Base-by-base conservation (phyloP, 768 basidiomycete species). In the Termitomyces sp. region DNA sequence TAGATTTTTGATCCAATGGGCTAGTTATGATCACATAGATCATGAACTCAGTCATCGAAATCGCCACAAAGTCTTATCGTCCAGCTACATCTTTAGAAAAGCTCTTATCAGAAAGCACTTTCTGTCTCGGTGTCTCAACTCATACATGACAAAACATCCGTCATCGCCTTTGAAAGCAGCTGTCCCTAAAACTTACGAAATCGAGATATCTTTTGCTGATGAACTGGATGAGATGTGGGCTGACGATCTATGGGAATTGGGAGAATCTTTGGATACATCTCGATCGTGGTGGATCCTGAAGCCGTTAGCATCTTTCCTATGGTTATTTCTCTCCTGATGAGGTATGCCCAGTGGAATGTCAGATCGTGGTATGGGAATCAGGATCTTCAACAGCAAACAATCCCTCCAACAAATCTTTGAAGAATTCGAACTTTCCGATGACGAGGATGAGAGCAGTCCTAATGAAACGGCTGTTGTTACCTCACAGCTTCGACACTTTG, bases 91-190 rank as follows among this genome's bases (percentile, higher is more conserved):
- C 14, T 93, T 95, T 67, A 83, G 95, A 59, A 97, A 98, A 70
- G 87, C 89, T 36, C 79, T 99, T 55, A 98, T 98, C 61, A 84
- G 97, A 55, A 98, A 98, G 70, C 93, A 97, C 67, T 94, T 88
- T 68, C 79, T 99, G 3, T 87, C 93, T 4, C 81, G 83, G 35
- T 86, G 84, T 52, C 80, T 93, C 20, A 81, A 80, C 44, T 80
- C 82, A 18, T 93, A 91, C 70, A 66, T 86, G 49, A 82, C 77
- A 43, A 98, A 98, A 73, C 75, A 84, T 67, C 77, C 84, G 5
- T 58, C 76, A 14, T 86, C 89, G 18, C 54, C 74, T 7, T 78
- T 98, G 38, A 73, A 66, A 48, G 65, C 64, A 33, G 79, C 84
- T 13, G 74, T 82, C 14, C 95, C 95, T 14, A 74, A 72, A 61